Base-by-base conservation (phyloP, 2,329 filamentous ascomycete genomes). In the Colletotrichum limetticola region DNA sequence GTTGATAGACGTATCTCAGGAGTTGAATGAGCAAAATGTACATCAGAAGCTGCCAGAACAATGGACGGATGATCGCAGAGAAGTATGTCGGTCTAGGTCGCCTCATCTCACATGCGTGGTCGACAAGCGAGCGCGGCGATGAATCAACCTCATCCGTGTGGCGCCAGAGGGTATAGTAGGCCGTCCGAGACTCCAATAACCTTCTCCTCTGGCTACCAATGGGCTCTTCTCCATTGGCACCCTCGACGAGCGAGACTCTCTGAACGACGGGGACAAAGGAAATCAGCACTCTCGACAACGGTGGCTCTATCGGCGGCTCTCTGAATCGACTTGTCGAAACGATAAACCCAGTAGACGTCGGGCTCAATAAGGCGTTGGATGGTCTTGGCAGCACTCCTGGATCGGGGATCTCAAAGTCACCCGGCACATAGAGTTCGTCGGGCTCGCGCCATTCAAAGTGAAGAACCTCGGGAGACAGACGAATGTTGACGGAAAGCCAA, bases 211-310 rank as follows among this genome's bases (percentile, higher is more conserved):
- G 46, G 2, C 49, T 32, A 9, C 67, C 65, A 28, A 71, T 19
- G 1, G 60, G 22, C 19, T 66, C 35, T 28, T 63, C 66, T 24
- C 74, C 61, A 3, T 57, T 30, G n/a, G 66, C 69, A 5, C 69
- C 72, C 26, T 26, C 4, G 28, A 64, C 14, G 8, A 70, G 26
- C 16, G 65, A 76, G 72, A 78, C 66, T 14, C 76, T 77, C 55
- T 75, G 58, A 26, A 82, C 77, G 24, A 72, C 71, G 4, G 81
- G 81, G 1, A 74, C 72, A 2, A 78, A 76, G 2, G 77, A 78
- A n/a, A 83, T 79, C 72, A 82, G 82, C 42, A 82, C 76, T n/a
- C 81, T 77, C 7, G 78, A 75, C 32, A 35, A 35, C 11, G 32
- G 32, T 35, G 32, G 32, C 12, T 35, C 32, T 35, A 35, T 35